A percentile compares a stretch with the other conserved stretches of the same genome.
phyloP scores from a whole-genome alignment of 495 filamentous ascomycete species.

The Penicilliopsis zonata region DNA sequence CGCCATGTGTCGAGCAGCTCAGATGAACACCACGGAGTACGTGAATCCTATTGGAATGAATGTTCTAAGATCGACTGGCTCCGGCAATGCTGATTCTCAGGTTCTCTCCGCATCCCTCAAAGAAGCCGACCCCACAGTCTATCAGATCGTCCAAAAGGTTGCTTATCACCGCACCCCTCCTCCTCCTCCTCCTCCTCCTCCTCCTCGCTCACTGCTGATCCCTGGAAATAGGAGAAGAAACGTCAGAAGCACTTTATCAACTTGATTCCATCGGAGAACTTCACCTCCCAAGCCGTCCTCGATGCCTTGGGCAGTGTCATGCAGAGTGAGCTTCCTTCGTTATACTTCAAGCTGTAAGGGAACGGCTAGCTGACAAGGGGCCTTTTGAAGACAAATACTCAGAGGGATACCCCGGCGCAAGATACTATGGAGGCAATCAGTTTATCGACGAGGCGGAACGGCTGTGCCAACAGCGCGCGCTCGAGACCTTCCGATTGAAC shows the following conservation, averaged over 20 bases:
- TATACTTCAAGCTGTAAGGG: background rate
- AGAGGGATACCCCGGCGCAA: slow-evolving; percentile 90
- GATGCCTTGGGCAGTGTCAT: slow-evolving; percentile 96
- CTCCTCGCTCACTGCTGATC: slow-evolving; percentile 4
- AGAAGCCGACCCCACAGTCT: slow-evolving; percentile 77
- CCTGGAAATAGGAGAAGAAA: slow-evolving; percentile 65
- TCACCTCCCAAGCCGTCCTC: slow-evolving; percentile 92
- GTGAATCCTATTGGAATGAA: slow-evolving; percentile 1
- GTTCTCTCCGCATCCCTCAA: slow-evolving; percentile 67
- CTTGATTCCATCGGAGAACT: slow-evolving; percentile 97
- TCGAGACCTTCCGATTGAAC: slow-evolving; percentile 74
- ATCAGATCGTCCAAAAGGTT: slow-evolving; percentile 83
- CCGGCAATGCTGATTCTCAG: slow-evolving; percentile 29
- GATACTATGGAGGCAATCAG: slow-evolving; percentile 97
- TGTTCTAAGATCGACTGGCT: slow-evolving; percentile 1
- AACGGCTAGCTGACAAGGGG: slow-evolving; percentile 4
- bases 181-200: background rate
- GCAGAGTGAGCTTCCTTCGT: slow-evolving; percentile 59
- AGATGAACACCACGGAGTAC: slow-evolving; percentile 33
- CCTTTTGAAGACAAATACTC: slow-evolving; percentile 81
- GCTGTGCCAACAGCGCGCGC: slow-evolving; percentile 77
- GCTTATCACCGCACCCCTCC: slow-evolving; percentile 5
- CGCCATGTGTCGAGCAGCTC: slow-evolving; percentile 25
- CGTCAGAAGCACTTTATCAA: slow-evolving; percentile 97
- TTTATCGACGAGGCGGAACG: slow-evolving; percentile 85